A percentile compares a stretch with the other conserved stretches of the same genome.
Evolutionary conservation across 2,329 filamentous ascomycete species (phyloP).

Genomic region (Colletotrichum gloeosporioides): DNA sequence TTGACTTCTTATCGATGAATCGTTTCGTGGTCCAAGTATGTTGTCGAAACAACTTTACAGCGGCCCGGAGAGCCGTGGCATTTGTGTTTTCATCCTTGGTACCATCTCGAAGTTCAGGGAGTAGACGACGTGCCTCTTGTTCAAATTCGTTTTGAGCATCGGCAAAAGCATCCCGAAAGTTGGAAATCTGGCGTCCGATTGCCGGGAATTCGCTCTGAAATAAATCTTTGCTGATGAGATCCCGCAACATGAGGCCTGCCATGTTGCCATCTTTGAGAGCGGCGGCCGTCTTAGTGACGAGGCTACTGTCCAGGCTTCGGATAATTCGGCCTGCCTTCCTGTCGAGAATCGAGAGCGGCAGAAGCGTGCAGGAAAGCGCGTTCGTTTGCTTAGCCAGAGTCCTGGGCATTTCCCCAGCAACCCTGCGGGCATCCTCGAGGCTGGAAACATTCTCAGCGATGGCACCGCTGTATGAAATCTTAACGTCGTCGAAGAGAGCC

Average conservation of each 20-base stretch:
- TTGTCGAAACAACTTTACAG: background rate
- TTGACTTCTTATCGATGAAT: background rate
- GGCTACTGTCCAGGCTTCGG: background rate
- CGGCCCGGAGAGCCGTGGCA: background rate
- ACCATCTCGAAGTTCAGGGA: background rate
- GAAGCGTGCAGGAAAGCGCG: background rate
- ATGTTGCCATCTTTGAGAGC: background rate
- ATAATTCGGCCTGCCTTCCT: background rate
- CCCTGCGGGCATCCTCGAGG: background rate
- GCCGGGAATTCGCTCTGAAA: background rate
- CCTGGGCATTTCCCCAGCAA: background rate
- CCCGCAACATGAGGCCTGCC: background rate
- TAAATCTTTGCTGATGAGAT: background rate
- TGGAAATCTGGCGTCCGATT: background rate
- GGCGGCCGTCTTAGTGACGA: background rate
- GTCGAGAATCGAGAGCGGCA: background rate
- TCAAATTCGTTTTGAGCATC: background rate
- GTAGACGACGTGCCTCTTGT: background rate
- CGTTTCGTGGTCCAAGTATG: background rate
- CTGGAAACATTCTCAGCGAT: background rate
- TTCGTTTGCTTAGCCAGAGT: background rate
- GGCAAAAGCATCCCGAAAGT: background rate
- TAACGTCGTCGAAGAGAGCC: background rate
- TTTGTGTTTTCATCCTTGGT: background rate
- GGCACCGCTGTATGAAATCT: background rate